phyloP scores from a whole-genome alignment of 345 rosid genomes.

The Hibiscus trionum region DNA sequence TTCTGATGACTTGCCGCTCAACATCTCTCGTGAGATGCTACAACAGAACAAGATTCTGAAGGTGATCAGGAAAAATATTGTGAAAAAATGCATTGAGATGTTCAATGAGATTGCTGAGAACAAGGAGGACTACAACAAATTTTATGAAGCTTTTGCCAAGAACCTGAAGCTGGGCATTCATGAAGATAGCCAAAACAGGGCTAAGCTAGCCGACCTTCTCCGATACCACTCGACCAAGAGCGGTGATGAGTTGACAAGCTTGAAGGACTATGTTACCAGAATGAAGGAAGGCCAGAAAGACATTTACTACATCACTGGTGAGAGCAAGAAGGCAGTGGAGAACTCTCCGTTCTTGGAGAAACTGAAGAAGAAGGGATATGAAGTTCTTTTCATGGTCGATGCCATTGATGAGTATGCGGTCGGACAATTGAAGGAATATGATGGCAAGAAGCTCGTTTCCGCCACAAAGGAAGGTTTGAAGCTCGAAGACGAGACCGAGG shows the following conservation, averaged over 20 bases:
- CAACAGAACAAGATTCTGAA: background rate
- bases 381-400: background rate
- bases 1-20: background rate
- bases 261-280: background rate
- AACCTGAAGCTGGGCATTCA: background rate
- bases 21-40: background rate
- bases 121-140: background rate
- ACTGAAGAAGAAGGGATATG: background rate
- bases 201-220: background rate
- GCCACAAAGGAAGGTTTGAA: background rate
- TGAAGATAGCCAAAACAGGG: background rate
- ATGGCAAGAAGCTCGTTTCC: background rate
- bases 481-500: background rate
- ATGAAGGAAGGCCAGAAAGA: background rate
- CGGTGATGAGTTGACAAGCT: background rate
- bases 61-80: background rate
- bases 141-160: background rate
- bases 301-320: background rate
- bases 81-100: background rate
- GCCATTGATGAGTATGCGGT: background rate
- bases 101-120: background rate
- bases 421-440: background rate
- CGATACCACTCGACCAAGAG: background rate
- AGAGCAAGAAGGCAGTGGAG: background rate
- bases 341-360: background rate